Conservation (phyloP, 192 early-diverging fungal genomes). For the Gaertneriomyces semiglobifer region DNA sequence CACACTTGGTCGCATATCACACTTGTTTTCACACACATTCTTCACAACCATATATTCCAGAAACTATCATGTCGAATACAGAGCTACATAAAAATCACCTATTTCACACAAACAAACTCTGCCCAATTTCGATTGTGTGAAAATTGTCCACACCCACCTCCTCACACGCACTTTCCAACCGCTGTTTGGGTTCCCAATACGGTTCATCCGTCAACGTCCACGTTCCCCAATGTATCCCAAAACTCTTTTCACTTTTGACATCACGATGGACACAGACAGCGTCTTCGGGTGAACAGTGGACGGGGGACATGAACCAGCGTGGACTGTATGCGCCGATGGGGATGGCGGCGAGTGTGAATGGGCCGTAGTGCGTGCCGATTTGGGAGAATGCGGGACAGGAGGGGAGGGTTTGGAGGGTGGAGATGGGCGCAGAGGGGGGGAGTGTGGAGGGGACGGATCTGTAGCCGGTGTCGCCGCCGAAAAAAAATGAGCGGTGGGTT, state of each 20-base stretch:
- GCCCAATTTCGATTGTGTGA: no score
- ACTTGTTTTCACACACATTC: no score
- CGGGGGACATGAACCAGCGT: slow-evolving; percentile 64
- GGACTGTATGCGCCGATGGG: slow-evolving; percentile 86
- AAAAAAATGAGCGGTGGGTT: not conserved
- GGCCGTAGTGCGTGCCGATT: slow-evolving; percentile 66
- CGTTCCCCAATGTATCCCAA: slow-evolving; percentile 87
- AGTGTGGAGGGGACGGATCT: slow-evolving; percentile 48
- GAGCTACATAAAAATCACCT: no score
- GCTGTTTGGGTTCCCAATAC: slow-evolving; percentile 62
- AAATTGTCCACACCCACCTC: slow-evolving; percentile 27
- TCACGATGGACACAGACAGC: slow-evolving; percentile 77
- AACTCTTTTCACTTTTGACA: slow-evolving; percentile 56
- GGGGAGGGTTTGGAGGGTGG: slow-evolving; percentile 39
- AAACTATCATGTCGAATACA: no score
- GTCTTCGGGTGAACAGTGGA: slow-evolving; percentile 79
- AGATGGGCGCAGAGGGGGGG: slow-evolving; percentile 76
- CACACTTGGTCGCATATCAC: no score
- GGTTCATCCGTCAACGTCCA: slow-evolving; percentile 73
- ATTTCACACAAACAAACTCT: no score
- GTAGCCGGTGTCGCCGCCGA: slow-evolving; percentile 72
- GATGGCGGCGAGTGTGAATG: slow-evolving; percentile 45
- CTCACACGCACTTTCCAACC: slow-evolving; percentile 54
- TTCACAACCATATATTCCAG: no score
- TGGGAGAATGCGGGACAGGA: slow-evolving; percentile 81